A percentile compares a stretch with the other conserved stretches of the same genome.
Conservation (phyloP, 2,329 filamentous ascomycete species). For the Bretziella fagacearum region DNA sequence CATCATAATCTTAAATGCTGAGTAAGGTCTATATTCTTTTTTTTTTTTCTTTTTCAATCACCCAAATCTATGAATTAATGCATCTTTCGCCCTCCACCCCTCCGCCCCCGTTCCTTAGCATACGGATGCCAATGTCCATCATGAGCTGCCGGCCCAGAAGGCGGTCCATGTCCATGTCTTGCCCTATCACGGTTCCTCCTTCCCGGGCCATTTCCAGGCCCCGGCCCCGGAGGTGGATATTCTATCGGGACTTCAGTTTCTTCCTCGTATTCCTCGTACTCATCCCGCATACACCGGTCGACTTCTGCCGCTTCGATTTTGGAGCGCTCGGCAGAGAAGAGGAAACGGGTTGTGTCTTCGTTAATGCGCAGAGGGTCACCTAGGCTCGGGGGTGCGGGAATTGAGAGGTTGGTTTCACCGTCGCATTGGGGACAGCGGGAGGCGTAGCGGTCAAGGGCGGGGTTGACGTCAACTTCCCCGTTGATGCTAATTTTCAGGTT, state of each 20-base stretch:
- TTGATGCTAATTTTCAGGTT: constrained; percentile 77
- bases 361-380: constrained; percentile 20
- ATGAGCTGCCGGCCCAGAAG: constrained; percentile 10
- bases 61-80: constrained; percentile 7
- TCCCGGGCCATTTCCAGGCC: constrained; percentile 9
- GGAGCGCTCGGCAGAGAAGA: constrained; percentile 66
- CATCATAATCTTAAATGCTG: too few species aligned
- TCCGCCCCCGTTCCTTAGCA: constrained; percentile 7
- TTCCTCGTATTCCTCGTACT: constrained; percentile 60
- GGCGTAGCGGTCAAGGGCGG: constrained; percentile 45
- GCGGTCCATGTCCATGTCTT: constrained; percentile 6
- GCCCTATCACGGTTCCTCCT: constrained; percentile 9
- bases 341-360: constrained; percentile 73
- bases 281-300: constrained; percentile 50
- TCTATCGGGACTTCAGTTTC: constrained; percentile 52
- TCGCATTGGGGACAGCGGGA: constrained; percentile 39
- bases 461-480: constrained; percentile 51
- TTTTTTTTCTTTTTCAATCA: too few species aligned
- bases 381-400: background rate
- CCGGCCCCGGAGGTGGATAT: constrained; percentile 18
- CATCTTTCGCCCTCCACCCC: constrained; percentile 10
- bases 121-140: constrained; percentile 13
- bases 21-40: too few species aligned
- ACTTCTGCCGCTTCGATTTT: constrained; percentile 53
- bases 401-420: constrained; percentile 19